These are phyloP conservation scores for Epichloe sylvatica DNA, from an alignment of 2,329 filamentous ascomycete species.

Conservation along the genomic window DNA sequence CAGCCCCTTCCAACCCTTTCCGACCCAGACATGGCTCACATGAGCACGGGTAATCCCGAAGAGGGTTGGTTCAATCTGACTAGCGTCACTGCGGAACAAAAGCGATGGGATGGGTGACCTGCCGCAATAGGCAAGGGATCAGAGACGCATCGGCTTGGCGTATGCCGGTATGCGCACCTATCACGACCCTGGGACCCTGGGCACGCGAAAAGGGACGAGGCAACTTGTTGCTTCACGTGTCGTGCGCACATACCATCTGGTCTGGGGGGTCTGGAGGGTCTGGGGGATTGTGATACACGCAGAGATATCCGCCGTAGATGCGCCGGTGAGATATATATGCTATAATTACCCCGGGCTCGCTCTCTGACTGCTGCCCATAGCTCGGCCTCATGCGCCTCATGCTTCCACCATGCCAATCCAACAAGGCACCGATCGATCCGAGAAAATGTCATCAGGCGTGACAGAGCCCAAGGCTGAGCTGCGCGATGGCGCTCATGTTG, in stretches of 20 bases:
- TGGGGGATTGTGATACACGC: neutral
- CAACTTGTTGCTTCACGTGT: neutral
- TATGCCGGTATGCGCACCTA: neutral
- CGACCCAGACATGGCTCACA: no score
- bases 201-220: neutral
- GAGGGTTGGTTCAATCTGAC: neutral
- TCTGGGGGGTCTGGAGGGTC: neutral
- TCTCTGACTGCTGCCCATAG: neutral
- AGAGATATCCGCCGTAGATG: neutral
- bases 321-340: neutral
- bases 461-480: conserved; percentile 3
- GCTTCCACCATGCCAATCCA: neutral
- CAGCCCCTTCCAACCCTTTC: no score
- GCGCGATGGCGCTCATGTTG: conserved; percentile 6
- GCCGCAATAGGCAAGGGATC: no score
- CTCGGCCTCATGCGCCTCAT: neutral
- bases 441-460: neutral
- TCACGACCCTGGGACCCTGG: neutral
- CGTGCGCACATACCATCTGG: neutral
- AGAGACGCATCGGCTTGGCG: neutral
- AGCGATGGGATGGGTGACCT: neutral
- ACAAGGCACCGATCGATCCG: neutral
- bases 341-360: neutral
- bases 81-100: neutral
- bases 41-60: no score